phyloP scores from a whole-genome alignment of 139 green algal species.

The Tetradesmus obliquus region DNA sequence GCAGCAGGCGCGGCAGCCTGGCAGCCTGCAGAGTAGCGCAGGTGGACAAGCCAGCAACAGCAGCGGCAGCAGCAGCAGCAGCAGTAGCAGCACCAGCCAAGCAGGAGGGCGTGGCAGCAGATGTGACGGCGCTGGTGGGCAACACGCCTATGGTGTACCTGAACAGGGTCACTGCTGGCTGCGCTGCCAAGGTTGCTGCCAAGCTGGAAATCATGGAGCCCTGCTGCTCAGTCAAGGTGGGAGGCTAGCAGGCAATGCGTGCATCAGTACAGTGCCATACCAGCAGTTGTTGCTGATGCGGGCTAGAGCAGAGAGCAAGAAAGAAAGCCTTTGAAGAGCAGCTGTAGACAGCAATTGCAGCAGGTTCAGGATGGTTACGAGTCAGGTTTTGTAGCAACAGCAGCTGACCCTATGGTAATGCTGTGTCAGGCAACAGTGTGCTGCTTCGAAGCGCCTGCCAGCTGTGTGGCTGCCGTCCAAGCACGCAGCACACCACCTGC shows the following conservation, averaged over 20 bases:
- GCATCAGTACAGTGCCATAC: too few relatives aligned
- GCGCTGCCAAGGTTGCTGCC: conserved; percentile 60
- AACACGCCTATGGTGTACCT: conserved; percentile 81
- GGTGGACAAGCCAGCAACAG: background rate
- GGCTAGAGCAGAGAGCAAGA: too few relatives aligned
- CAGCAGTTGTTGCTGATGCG: background rate
- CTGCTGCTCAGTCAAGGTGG: conserved; percentile 81
- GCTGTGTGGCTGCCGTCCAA: too few relatives aligned
- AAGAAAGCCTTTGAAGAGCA: too few relatives aligned
- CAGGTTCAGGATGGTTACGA: too few relatives aligned
- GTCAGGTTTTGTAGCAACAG: too few relatives aligned
- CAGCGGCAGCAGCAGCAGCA: conserved; percentile 21
- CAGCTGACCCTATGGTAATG: too few relatives aligned
- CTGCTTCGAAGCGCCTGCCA: too few relatives aligned
- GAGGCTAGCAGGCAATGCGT: background rate
- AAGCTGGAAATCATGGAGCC: conserved; percentile 95
- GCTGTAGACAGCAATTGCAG: too few relatives aligned
- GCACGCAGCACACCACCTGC: too few relatives aligned
- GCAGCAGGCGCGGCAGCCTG: background rate
- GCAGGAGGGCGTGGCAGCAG: background rate
- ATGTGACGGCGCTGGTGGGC: conserved; percentile 53
- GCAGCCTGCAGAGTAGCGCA: conserved; percentile 19
- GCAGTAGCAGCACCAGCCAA: background rate
- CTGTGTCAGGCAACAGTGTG: too few relatives aligned
- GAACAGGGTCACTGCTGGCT: conserved; percentile 45